Evolutionary conservation across 306 rosid species (phyloP).

Genomic region (Corylus avellana): DNA sequence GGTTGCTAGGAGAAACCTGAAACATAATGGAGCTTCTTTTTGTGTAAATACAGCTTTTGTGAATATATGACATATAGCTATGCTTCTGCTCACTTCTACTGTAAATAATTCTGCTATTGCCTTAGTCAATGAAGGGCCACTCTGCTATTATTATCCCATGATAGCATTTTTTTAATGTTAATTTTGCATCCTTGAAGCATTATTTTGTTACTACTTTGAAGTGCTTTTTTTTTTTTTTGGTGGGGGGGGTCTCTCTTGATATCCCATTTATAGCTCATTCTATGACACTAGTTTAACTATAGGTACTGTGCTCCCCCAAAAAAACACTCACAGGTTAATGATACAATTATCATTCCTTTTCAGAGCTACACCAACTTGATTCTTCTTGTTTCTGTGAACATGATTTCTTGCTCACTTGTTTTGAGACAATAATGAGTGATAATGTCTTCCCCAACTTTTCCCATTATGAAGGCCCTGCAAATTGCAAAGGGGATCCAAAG

Average conservation of each 20-base stretch:
- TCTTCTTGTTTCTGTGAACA: background rate
- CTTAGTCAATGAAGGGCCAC: background rate
- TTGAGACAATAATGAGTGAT: background rate
- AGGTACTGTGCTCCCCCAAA: background rate
- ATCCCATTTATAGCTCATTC: too few species aligned
- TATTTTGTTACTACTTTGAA: background rate
- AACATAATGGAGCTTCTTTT: conserved; percentile 5
- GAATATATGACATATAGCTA: conserved; percentile 18
- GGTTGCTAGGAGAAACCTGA: background rate
- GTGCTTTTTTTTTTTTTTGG: too few species aligned
- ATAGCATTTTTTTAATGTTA: background rate
- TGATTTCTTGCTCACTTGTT: background rate
- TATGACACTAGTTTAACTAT: too few species aligned
- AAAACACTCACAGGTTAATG: background rate
- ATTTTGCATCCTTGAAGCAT: background rate
- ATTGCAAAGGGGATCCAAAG: background rate
- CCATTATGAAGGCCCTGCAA: background rate
- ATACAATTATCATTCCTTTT: too few species aligned
- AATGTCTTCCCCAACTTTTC: background rate
- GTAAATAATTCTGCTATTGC: conserved; percentile 11
- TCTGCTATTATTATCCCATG: background rate
- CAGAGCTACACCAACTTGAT: background rate
- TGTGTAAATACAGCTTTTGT: conserved; percentile 23
- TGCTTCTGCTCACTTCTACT: conserved; percentile 3
- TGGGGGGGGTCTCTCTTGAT: too few species aligned